These are phyloP conservation scores for Boletus fagicola DNA, from an alignment of 768 basidiomycete species.

Conservation along the genomic window DNA sequence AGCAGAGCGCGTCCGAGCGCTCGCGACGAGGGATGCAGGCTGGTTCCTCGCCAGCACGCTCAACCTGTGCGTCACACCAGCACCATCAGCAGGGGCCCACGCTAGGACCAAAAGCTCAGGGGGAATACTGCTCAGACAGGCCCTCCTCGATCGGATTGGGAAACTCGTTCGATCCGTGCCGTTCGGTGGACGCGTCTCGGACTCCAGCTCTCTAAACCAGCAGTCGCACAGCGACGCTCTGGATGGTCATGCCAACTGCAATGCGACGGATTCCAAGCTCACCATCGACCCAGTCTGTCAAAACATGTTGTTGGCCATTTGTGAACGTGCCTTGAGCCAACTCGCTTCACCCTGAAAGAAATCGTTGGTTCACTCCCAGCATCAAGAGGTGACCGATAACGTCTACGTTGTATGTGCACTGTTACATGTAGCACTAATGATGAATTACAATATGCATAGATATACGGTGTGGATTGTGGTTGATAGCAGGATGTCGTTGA, in stretches of 20 bases:
- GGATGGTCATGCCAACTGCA: not conserved
- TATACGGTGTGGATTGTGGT: not conserved
- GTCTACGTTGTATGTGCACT: conserved; percentile 16
- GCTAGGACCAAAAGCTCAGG: not conserved
- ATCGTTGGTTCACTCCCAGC: not conserved
- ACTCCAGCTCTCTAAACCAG: not conserved
- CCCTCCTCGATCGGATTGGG: conserved; percentile 25
- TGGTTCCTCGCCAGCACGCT: conserved; percentile 31
- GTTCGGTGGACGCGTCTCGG: not conserved
- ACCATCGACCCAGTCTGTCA: conserved; percentile 23
- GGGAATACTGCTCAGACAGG: conserved; percentile 8
- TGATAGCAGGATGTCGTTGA: not conserved
- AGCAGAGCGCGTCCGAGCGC: conserved; percentile 21
- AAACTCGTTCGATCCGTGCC: conserved; percentile 19
- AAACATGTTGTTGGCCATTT: conserved; percentile 30
- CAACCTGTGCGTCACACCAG: conserved; percentile 19
- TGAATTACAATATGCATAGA: conserved; percentile 21
- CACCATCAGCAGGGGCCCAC: not conserved
- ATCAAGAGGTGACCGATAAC: not conserved
- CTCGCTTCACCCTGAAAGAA: conserved; percentile 1
- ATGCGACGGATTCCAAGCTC: not conserved
- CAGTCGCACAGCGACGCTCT: not conserved
- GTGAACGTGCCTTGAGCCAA: conserved; percentile 25
- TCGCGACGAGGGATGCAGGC: conserved; percentile 26
- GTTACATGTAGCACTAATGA: conserved; percentile 12